phyloP scores from a whole-genome alignment of 129 eudicot species.

The Flaveria brownii region DNA sequence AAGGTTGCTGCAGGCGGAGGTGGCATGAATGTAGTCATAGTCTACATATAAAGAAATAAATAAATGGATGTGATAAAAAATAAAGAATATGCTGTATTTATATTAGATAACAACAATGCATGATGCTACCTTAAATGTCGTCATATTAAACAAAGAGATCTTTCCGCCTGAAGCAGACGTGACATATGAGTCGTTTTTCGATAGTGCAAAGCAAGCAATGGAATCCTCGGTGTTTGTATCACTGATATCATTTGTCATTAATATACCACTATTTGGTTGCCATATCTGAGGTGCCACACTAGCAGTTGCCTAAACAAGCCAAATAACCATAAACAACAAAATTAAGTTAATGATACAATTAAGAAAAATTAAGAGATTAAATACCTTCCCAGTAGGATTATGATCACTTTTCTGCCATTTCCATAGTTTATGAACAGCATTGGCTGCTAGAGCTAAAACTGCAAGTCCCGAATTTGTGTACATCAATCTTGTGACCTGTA shows the following conservation, averaged over 20 bases:
- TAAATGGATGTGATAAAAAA: not conserved
- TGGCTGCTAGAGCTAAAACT: slow-evolving; percentile 69
- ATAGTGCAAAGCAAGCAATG: slow-evolving; percentile 74
- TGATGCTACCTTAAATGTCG: slow-evolving; percentile 69
- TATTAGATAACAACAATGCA: not conserved
- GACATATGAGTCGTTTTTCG: slow-evolving; percentile 85
- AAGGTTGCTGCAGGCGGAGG: slow-evolving; percentile 90
- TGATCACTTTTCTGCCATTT: slow-evolving; percentile 74
- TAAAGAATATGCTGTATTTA: not conserved
- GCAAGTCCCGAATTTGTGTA: slow-evolving; percentile 72
- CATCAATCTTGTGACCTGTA: slow-evolving; percentile 68
- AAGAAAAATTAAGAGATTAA: not conserved
- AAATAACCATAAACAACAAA: slow-evolving; percentile 24
- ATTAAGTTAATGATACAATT: not conserved
- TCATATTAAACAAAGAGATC: slow-evolving; percentile 81
- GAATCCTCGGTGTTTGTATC: slow-evolving; percentile 72
- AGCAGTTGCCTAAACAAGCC: slow-evolving; percentile 60
- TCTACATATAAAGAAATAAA: slow-evolving; percentile 45
- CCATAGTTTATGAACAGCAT: slow-evolving; percentile 86
- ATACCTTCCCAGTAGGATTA: slow-evolving; percentile 62
- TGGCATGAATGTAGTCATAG: slow-evolving; percentile 87
- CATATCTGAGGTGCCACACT: slow-evolving; percentile 60
- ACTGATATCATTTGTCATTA: slow-evolving; percentile 76
- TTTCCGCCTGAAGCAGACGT: slow-evolving; percentile 91
- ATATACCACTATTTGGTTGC: slow-evolving; percentile 83